Base-by-base conservation (phyloP, 2,329 filamentous ascomycete species). In the Geosmithia flava region DNA sequence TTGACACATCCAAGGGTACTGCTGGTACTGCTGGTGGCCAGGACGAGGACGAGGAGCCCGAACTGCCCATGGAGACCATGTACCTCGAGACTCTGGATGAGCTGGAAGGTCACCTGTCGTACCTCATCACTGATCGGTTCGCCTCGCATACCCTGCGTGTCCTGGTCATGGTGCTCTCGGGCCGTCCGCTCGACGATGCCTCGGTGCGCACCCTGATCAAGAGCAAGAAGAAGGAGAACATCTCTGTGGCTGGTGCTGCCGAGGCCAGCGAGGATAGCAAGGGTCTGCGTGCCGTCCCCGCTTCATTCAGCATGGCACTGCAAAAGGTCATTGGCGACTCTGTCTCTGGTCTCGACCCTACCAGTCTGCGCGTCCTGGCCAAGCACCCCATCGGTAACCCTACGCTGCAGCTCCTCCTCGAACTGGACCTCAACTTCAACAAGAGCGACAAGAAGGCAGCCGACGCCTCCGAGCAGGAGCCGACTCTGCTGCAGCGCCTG, bases 301-400 rank as follows among this genome's bases (percentile, higher is more conserved):
- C 78, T 29, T 87, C 85, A 0, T 98, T 98, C 61, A 71, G 75
- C 5, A 69, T 78, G 47, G 87, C 89, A 0, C 69, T 93, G 44
- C 81, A 85, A 56, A 91, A 94, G 62, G 84, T 96, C 53, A 86
- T 96, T 54, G 71, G 71, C 42, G 85, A 89, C 55, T 85, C 87
- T 45, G 81, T 87, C 10, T 74, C 81, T 1, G 79, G 77, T 1
- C 75, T 96, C 55, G 88, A 93, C 60, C 76, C 84, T 2, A 87
- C 84, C 3, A 85, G 88, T 56, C 75, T 97, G 27, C 81, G 88
- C 27, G 81, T 93, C 2, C 71, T 98, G 49, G 87, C 91, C 1
- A 89, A 82, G 19, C 91, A 97, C 58, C 87, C 87, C 4, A 86
- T 91, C 1, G 93, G 89, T 45, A 96, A 95, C 58, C 93, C 93